Percentiles rank a stretch among this genome's conserved stretches.
These are phyloP conservation scores for Lichtheimia ornata DNA, from an alignment of 371 early-diverging fungal species.

Conservation along the genomic window DNA sequence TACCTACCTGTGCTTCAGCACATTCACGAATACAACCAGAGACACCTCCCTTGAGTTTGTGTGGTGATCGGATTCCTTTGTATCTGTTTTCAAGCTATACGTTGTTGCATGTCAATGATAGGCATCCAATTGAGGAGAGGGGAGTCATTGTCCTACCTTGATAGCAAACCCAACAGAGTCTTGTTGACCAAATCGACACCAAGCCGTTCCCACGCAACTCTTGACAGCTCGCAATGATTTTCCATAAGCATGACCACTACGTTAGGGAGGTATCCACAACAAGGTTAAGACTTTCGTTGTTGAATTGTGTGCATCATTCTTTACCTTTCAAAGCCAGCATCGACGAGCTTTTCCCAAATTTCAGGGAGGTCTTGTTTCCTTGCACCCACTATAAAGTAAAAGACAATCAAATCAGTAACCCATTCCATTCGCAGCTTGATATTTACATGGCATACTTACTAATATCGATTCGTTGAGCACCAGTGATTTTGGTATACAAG, in stretches of 20 bases:
- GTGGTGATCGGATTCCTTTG: conserved; percentile 69
- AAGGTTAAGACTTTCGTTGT: conserved; percentile 46
- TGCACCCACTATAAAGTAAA: conserved; percentile 57
- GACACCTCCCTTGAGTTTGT: conserved; percentile 66
- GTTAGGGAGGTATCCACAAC: conserved; percentile 26
- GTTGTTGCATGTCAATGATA: background rate
- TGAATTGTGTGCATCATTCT: conserved; percentile 43
- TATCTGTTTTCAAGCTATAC: conserved; percentile 61
- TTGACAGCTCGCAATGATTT: conserved; percentile 75
- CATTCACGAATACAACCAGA: conserved; percentile 71
- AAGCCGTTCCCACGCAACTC: conserved; percentile 68
- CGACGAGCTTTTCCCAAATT: conserved; percentile 66
- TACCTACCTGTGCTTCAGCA: conserved; percentile 64
- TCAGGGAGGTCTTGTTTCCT: conserved; percentile 61
- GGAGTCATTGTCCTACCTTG: conserved; percentile 7
- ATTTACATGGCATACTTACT: conserved; percentile 11
- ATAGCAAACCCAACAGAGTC: conserved; percentile 74
- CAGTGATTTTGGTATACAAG: conserved; percentile 69
- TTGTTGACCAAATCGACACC: conserved; percentile 72
- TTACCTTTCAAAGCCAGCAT: conserved; percentile 63
- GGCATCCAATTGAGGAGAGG: background rate
- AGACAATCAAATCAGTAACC: background rate
- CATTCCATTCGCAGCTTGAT: background rate
- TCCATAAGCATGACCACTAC: conserved; percentile 72
- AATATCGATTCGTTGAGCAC: conserved; percentile 67